Base-by-base conservation (phyloP, 1,284 basidiomycete genomes). In the Quambalaria eucalypti region DNA sequence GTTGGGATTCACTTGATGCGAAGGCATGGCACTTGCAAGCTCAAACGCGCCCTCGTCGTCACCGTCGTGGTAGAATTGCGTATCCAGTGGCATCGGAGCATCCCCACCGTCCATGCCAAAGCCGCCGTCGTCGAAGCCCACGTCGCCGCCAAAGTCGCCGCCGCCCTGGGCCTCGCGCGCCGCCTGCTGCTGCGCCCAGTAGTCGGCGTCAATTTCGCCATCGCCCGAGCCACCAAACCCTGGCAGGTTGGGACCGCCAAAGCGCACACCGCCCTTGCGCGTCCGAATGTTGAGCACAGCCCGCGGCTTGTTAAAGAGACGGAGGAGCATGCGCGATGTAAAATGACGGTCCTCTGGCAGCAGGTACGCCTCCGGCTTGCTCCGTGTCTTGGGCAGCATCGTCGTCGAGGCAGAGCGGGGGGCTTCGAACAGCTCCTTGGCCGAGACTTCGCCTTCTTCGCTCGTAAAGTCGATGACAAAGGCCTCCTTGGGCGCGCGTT, bases 331-430 rank as follows among this genome's bases (percentile, higher is more conserved):
- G 61, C 85, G 82, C 69, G 86, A 89, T 51, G 86, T 87, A 76
- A 98, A 99, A 76, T 97, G 93, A 85, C 93, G 95, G 76, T 99
- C 93, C 68, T 96, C 90, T 1, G 93, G 93, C 49, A 98, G 80
- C 7, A 85, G 82, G 69, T 90, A 87, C 40, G 64, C 62, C 48
- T 60, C 60, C 19, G 54, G 51, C 36, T 60, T 51, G 12, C 54
- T 78, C 78, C 62, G 81, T 74, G 31, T 71, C 66, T 59, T 78
- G 77, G 64, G 78, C 76, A 54, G 71, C 64, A 60, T 73, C 82
- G 51, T 78, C 76, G 71, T 49, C 1, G 61, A 54, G 6, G 65
- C 54, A 51, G 60, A 58, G 40, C 62, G 65, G 47, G 71, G 73
- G 5, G 67, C 67, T 48, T 73, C 87, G 69, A 97, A 97, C 2